Conservation (phyloP, 805 yeast genomes). For the Alloascoidea hylecoeti region DNA sequence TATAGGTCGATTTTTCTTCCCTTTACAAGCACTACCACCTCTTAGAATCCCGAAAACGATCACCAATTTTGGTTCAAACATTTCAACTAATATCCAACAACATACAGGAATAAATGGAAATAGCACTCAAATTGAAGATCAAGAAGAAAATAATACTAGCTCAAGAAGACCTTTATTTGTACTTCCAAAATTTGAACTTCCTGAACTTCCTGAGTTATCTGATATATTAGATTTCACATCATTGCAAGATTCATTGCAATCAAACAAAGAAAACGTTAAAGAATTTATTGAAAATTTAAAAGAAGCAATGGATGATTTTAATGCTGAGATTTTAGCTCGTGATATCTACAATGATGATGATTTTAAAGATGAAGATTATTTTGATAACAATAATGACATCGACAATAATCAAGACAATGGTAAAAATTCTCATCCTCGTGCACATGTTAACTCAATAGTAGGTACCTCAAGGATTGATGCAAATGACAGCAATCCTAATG, state of each 20-base stretch:
- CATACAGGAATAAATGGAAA: too few species aligned
- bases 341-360: constrained; percentile 16
- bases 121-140: too few species aligned
- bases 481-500: constrained; percentile 12
- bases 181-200: background rate
- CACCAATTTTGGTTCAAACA: too few species aligned
- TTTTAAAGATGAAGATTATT: constrained; percentile 15
- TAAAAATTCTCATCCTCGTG: constrained; percentile 7
- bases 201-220: background rate
- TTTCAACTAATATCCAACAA: background rate
- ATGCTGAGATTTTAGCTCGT: background rate
- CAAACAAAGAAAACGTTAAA: background rate
- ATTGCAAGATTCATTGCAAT: background rate
- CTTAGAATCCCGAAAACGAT: background rate
- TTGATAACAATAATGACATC: constrained; percentile 25
- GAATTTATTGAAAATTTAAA: background rate
- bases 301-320: constrained; percentile 1
- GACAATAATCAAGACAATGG: constrained; percentile 10
- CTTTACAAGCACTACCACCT: background rate
- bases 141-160: too few species aligned
- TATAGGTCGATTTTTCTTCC: background rate
- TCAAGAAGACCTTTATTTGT: background rate
- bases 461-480: constrained; percentile 10
- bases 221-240: background rate
- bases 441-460: too few species aligned